Percentiles rank a stretch among this genome's conserved stretches.
phyloP scores from a whole-genome alignment of 2,329 filamentous ascomycete genomes.

The Pestalotiopsis sp. region DNA sequence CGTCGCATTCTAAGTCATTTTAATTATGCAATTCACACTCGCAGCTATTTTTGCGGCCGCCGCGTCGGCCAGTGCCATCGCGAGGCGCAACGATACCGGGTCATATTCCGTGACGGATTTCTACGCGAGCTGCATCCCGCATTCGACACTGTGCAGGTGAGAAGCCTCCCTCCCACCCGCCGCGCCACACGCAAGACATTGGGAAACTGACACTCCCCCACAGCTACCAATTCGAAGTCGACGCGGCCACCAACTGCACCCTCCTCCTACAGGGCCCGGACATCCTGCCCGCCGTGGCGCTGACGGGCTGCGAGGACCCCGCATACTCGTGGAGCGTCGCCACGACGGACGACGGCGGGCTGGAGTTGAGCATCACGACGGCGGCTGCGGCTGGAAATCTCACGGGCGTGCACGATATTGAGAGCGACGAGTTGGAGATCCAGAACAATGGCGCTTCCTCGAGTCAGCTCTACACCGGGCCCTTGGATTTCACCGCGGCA shows the following conservation, averaged over 20 bases:
- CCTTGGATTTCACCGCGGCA: slow-evolving; percentile 15
- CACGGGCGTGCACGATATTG: slow-evolving; percentile 22
- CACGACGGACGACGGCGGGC: slow-evolving; percentile 11
- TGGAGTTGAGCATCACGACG: slow-evolving; percentile 23
- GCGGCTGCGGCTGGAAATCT: slow-evolving; percentile 18
- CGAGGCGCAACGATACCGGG: slow-evolving; percentile 13
- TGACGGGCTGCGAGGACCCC: slow-evolving; percentile 21
- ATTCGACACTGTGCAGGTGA: slow-evolving; percentile 24
- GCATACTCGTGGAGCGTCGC: slow-evolving; percentile 22
- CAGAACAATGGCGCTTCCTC: slow-evolving; percentile 20
- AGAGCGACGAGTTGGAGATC: slow-evolving; percentile 19
- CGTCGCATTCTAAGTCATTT: no score
- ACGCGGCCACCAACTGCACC: slow-evolving; percentile 20
- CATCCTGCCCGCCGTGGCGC: slow-evolving; percentile 20
- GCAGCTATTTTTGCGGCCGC: slow-evolving; percentile 19
- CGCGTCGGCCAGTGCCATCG: slow-evolving; percentile 19
- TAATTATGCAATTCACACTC: slow-evolving; percentile 20
- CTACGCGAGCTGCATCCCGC: slow-evolving; percentile 26
- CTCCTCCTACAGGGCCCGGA: slow-evolving; percentile 25
- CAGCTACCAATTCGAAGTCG: slow-evolving; percentile 25
- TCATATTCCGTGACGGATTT: slow-evolving; percentile 23
- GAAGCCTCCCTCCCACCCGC: not conserved
- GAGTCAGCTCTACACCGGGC: slow-evolving; percentile 22
- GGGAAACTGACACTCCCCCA: no score
- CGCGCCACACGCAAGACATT: not conserved